Base-by-base conservation (phyloP, 2,329 filamentous ascomycete genomes). In the Akanthomyces dipterigenus region DNA sequence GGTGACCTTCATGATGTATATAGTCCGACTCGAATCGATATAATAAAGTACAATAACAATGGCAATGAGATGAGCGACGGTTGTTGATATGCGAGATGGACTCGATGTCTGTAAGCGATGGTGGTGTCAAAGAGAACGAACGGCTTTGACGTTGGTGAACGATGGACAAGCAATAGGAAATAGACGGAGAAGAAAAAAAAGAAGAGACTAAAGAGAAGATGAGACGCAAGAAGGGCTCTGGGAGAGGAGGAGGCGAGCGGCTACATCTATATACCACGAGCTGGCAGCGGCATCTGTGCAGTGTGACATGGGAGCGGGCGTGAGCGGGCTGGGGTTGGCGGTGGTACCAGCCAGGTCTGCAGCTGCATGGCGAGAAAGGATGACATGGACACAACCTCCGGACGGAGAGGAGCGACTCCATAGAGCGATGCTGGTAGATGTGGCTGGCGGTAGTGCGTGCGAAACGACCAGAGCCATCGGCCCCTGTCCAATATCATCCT, bases 111-210 rank as follows among this genome's bases (percentile, higher is more conserved):
- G 61, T 60, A 68, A 69, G 67, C 67, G 68, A 66, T 64, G 51
- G 66, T 60, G 60, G 65, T 64, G 67, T 67, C 73, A 79, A 82
- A 82, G 79, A 73, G 77, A 84, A 77, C 79, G 81, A 84, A 79
- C 82, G 81, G 78, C 78, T 80, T 80, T 82, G 77, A 73, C 73
- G 49, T 38, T 60, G 51, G 60, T 31, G 20, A 55, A 55, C 43
- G 51, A 60, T 36, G 34, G 49, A 43, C 42, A 60, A 43, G 48
- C 22, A 54, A 57, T 45, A 56, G 28, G 28, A 64, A 60, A 59
- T 14, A 58, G 34, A 62, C 38, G 36, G n/a, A 16, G 28, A 51
- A 40, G 51, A 51, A 63, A 55, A 31, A 55, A 53, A 34, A 45
- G 34, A 61, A 53, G 18, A 46, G 42, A 62, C 31, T 24, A 60